A percentile compares a stretch with the other conserved stretches of the same genome.
Conservation (phyloP, 2,329 filamentous ascomycete species). For the Botrytis tulipae region DNA sequence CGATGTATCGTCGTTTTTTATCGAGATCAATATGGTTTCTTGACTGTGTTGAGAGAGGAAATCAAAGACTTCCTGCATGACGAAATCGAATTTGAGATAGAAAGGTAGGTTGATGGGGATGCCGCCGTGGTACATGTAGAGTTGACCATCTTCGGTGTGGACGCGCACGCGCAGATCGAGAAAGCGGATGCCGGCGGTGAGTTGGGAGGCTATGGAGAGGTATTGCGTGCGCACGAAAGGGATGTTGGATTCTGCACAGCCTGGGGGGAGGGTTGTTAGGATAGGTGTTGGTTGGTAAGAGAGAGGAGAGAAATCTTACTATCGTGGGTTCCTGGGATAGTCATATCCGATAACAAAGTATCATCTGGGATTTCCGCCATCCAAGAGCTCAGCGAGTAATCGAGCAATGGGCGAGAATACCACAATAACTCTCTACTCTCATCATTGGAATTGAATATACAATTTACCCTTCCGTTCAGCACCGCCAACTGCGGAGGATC, state of each 20-base stretch:
- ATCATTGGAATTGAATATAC: constrained; percentile 39
- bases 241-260: constrained; percentile 50
- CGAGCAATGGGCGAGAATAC: constrained; percentile 40
- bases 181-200: constrained; percentile 70
- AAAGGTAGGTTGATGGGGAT: constrained; percentile 68
- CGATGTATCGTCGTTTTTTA: constrained; percentile 64
- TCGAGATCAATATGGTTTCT: constrained; percentile 64
- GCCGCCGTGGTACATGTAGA: constrained; percentile 68
- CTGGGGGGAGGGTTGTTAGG: constrained; percentile 3
- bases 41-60: constrained; percentile 60
- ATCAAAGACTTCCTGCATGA: constrained; percentile 56
- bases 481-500: constrained; percentile 33
- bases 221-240: constrained; percentile 73
- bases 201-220: constrained; percentile 59
- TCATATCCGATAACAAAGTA: constrained; percentile 59
- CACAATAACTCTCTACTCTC: constrained; percentile 39
- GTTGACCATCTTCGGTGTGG: constrained; percentile 53
- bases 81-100: constrained; percentile 56
- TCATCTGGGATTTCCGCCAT: constrained; percentile 60
- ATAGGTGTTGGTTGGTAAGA: too few species aligned
- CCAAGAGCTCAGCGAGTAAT: constrained; percentile 52
- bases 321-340: constrained; percentile 73
- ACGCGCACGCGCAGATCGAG: constrained; percentile 64
- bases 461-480: constrained; percentile 39
- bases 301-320: constrained; percentile 34